Base-by-base conservation (phyloP, 2,329 filamentous ascomycete species). In the Fusarium buxicola region DNA sequence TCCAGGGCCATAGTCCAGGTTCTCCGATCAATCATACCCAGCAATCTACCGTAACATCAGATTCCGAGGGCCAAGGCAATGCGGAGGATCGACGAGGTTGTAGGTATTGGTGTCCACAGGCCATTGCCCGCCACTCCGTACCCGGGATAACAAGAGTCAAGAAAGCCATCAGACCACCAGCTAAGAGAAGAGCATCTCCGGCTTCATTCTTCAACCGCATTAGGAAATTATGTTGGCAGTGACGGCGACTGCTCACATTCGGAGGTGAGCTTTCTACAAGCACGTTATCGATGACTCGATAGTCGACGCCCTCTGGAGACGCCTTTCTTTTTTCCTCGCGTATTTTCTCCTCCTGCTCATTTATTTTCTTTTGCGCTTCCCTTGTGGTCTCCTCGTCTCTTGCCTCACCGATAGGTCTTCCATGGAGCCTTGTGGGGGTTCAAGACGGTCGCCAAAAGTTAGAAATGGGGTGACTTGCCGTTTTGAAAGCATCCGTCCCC, bases 1-100 rank as follows among this genome's bases (percentile, higher is more conserved):
- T 12, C 41, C 44, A 48, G 41, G 35, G 2, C 24, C 6, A 15
- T n/a, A 43, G 28, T 18, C 44, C 13, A 47, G 44, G 25, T 45
- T 30, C 53, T 41, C 27, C 48, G 48, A 49, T 32, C 18, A 34
- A 55, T 59, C 40, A 46, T 30, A 44, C 36, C 18, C 21, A 35
- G n/a, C 15, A 43, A 39, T 59, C 58, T 60, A 60, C 58, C n/a
- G 40, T 35, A 56, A 39, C 11, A 52, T 56, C 47, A 31, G 18
- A 18, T 18, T 34, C 18, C 13, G 11, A 55, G 31, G 27, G 15
- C 18, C 30, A 45, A 9, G 35, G 16, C 35, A 28, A 24, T 57
- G 60, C 34, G 30, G 40, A 62, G 53, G 50, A 59, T 65, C 50
- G 39, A 16, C 54, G n/a, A 16, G 13, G 34, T 36, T 40, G 38